These are phyloP conservation scores for Daphne laureola DNA, from an alignment of 441 rosid genomes.

Conservation along the genomic window DNA sequence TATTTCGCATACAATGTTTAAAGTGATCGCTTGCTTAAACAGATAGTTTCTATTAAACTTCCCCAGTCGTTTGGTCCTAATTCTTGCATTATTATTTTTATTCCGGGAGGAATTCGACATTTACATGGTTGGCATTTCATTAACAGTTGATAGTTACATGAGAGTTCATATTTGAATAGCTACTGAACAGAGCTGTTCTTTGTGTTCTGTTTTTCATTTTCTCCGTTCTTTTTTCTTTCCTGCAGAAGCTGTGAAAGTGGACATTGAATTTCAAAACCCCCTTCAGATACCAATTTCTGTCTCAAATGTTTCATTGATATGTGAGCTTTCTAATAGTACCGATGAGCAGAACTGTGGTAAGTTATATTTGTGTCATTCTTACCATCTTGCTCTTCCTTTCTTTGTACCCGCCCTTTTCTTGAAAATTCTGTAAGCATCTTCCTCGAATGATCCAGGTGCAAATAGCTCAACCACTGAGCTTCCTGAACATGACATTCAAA, in stretches of 20 bases:
- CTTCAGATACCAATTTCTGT: slow-evolving; percentile 67
- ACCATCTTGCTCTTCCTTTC: neutral
- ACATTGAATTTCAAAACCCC: slow-evolving; percentile 75
- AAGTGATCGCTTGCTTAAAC: too few species aligned
- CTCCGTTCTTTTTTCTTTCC: slow-evolving; percentile 12
- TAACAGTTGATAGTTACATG: neutral
- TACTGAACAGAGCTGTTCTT: slow-evolving; percentile 5
- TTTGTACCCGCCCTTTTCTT: neutral
- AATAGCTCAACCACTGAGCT: slow-evolving; percentile 36
- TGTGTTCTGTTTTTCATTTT: neutral
- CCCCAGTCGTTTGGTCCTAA: too few species aligned
- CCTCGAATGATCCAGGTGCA: slow-evolving; percentile 38
- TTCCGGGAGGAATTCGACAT: neutral
- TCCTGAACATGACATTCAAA: slow-evolving; percentile 33
- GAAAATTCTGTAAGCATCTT: slow-evolving; percentile 12
- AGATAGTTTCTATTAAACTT: too few species aligned
- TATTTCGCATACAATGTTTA: too few species aligned
- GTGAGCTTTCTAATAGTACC: slow-evolving; percentile 55
- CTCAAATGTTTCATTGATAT: slow-evolving; percentile 65
- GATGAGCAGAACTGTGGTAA: slow-evolving; percentile 63
- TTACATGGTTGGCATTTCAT: slow-evolving; percentile 1
- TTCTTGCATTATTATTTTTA: too few species aligned
- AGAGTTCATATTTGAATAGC: neutral
- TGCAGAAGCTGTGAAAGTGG: slow-evolving; percentile 82
- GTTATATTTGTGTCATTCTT: slow-evolving; percentile 19